Evolutionary conservation across 768 basidiomycete genomes (phyloP).

Genomic region (Dacryopinax spathularia): DNA sequence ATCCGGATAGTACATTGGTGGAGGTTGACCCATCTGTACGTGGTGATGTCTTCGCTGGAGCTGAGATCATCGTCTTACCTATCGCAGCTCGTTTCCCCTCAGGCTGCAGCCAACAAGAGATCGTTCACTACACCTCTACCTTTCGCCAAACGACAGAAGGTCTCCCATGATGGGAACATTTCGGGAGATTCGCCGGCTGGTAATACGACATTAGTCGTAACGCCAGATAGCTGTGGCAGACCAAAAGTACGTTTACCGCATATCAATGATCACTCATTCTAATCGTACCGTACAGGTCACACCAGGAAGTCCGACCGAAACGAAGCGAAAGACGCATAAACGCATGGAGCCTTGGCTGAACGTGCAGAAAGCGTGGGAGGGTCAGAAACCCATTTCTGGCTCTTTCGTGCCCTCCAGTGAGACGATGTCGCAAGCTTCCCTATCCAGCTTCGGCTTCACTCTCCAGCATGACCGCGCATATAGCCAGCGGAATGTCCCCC

Average conservation of each 20-base stretch:
- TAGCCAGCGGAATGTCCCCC: neutral
- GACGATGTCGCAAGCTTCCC: neutral
- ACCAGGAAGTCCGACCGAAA: too few relatives aligned
- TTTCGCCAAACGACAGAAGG: neutral
- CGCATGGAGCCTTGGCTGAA: neutral
- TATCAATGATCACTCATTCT: too few relatives aligned
- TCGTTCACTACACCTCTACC: neutral
- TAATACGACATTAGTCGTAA: neutral
- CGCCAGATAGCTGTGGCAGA: neutral
- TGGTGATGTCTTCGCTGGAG: neutral
- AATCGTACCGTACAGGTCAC: too few relatives aligned
- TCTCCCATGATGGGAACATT: neutral
- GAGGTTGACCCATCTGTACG: neutral
- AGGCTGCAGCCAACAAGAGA: neutral
- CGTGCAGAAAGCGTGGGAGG: neutral
- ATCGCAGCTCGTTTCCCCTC: too few relatives aligned
- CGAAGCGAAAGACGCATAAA: too few relatives aligned
- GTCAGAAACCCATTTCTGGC: neutral
- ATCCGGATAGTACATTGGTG: neutral
- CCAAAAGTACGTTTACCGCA: neutral
- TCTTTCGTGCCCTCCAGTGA: neutral
- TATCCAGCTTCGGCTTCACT: neutral
- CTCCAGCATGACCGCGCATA: neutral
- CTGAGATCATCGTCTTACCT: too few relatives aligned
- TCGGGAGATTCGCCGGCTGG: neutral